Evolutionary conservation across 108 stramenopile species (phyloP).

Genomic region (Stephanodiscus triporus): DNA sequence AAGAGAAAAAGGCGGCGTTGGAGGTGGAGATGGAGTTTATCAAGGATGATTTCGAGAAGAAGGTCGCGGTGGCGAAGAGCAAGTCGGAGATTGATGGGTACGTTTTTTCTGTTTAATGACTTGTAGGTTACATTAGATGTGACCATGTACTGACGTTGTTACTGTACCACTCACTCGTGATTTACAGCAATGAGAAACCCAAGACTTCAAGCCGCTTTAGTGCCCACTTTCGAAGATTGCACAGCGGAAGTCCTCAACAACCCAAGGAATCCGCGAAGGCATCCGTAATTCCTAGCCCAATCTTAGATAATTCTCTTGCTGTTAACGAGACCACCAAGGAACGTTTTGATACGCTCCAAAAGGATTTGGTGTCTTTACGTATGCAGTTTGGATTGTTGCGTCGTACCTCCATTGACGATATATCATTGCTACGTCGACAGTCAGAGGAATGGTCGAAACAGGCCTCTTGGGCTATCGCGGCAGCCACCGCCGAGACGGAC

Average conservation of each 20-base stretch:
- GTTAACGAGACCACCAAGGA: neutral
- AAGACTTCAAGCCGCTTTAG: constrained; percentile 32
- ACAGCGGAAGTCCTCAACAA: neutral
- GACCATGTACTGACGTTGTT: neutral
- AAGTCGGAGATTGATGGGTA: constrained; percentile 37
- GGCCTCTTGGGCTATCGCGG: constrained; percentile 44
- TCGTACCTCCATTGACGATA: constrained; percentile 53
- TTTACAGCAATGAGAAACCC: constrained; percentile 34
- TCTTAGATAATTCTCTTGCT: too few species aligned
- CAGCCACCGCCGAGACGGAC: constrained; percentile 55
- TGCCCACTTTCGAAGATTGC: constrained; percentile 21
- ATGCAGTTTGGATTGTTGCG: constrained; percentile 58
- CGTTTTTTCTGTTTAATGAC: neutral
- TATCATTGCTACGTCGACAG: constrained; percentile 36
- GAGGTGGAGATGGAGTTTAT: constrained; percentile 59
- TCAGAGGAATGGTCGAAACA: constrained; percentile 53
- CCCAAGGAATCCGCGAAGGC: neutral
- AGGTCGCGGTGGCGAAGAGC: constrained; percentile 25
- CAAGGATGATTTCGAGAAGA: constrained; percentile 30
- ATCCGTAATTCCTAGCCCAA: neutral
- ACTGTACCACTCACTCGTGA: neutral
- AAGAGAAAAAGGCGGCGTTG: constrained; percentile 50
- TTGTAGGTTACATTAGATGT: neutral
- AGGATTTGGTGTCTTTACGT: constrained; percentile 1
- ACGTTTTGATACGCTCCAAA: constrained; percentile 4